A percentile compares a stretch with the other conserved stretches of the same genome.
phyloP scores from a whole-genome alignment of 73 alveolate genomes.

The Stentor roeselii region DNA sequence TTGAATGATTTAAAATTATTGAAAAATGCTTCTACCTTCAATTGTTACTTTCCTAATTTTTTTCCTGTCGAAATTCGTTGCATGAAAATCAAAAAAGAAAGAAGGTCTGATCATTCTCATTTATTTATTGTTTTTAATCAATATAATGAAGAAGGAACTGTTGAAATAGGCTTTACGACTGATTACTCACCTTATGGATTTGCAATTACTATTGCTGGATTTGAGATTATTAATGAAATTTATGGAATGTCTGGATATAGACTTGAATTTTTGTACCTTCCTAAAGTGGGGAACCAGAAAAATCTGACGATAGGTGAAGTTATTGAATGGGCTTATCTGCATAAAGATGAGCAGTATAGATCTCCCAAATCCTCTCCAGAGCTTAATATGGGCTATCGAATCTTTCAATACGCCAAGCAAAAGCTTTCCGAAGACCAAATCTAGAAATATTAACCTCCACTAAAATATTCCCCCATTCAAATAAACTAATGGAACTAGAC shows the following conservation, averaged over 20 bases:
- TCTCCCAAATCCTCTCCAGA: not conserved
- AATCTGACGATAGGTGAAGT: not conserved
- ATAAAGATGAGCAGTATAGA: not conserved
- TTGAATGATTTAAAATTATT: not conserved
- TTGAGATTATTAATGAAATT: not conserved
- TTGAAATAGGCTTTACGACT: not conserved
- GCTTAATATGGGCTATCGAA: not conserved
- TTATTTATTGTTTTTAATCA: not conserved
- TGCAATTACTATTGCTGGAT: not conserved
- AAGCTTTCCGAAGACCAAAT: no score
- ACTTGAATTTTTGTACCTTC: not conserved
- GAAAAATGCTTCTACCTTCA: no score
- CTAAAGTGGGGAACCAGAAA: not conserved
- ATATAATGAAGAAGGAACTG: not conserved
- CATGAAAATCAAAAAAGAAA: not conserved
- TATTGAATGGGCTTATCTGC: not conserved
- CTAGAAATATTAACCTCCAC: no score
- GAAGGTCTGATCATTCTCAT: not conserved
- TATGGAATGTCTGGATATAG: not conserved
- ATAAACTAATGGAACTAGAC: conserved; percentile 14
- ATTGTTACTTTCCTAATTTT: not conserved
- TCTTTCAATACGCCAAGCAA: no score
- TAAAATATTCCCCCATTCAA: not conserved
- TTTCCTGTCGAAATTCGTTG: not conserved
- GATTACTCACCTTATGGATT: not conserved